A percentile compares a stretch with the other conserved stretches of the same genome.
Conservation (phyloP, 805 yeast genomes). For the Metschnikowia anglica region DNA sequence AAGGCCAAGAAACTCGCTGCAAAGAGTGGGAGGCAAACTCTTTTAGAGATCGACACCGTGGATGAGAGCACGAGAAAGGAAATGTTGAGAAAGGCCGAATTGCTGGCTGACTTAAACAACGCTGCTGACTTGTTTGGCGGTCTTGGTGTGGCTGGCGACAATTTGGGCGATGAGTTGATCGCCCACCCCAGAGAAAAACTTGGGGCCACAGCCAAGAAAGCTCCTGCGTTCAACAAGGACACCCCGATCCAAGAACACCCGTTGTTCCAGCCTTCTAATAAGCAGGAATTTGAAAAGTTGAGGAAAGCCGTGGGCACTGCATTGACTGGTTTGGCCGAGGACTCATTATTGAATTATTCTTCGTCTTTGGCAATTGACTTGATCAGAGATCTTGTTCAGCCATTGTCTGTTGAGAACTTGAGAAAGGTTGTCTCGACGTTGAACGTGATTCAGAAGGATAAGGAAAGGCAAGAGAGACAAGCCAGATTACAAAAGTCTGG, state of each 20-base stretch:
- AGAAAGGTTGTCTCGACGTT: slow-evolving; percentile 85
- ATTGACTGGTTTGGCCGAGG: slow-evolving; percentile 58
- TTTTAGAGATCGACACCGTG: slow-evolving; percentile 61
- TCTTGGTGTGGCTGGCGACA: slow-evolving; percentile 47
- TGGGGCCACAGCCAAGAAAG: slow-evolving; percentile 37
- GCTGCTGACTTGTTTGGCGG: slow-evolving; percentile 93
- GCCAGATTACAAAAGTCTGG: slow-evolving; percentile 79
- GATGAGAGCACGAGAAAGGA: slow-evolving; percentile 76
- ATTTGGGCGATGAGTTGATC: slow-evolving; percentile 33
- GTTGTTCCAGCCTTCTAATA: slow-evolving; percentile 78
- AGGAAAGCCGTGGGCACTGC: slow-evolving; percentile 69
- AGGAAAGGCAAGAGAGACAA: slow-evolving; percentile 86
- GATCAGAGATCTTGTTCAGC: slow-evolving; percentile 78
- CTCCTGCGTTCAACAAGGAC: slow-evolving; percentile 46
- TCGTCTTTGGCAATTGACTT: slow-evolving; percentile 80
- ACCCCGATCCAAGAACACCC: slow-evolving; percentile 71
- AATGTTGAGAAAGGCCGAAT: slow-evolving; percentile 74
- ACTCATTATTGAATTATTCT: slow-evolving; percentile 65
- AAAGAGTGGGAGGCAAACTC: slow-evolving; percentile 37
- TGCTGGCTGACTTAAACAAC: slow-evolving; percentile 82
- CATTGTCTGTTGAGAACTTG: slow-evolving; percentile 76
- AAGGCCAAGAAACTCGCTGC: slow-evolving; percentile 48
- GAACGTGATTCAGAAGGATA: slow-evolving; percentile 76
- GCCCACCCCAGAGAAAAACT: slow-evolving; percentile 54
- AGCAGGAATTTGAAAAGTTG: slow-evolving; percentile 71